Evolutionary conservation across 108 stramenopile genomes (phyloP), one percentile per base, ranked within the genome.

Genomic region (Stephanodiscus minutulus): DNA sequence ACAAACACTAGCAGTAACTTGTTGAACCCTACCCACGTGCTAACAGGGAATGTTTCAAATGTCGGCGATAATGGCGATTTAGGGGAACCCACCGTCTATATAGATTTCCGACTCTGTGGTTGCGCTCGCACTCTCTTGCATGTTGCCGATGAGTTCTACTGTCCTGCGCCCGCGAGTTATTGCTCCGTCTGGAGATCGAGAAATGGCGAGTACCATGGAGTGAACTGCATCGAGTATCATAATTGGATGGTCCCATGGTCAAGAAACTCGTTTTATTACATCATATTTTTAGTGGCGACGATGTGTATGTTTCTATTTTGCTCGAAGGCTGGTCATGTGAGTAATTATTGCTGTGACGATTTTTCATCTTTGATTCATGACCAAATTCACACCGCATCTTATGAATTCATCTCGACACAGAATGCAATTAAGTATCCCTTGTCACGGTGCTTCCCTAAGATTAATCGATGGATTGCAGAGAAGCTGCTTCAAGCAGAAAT

Each of bases 261-360:
- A 13, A 41, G 72, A 54, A 58, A 65, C 27, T 57, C 64, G 49
- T 73, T 64, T 64, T 73, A 65, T 58, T 73, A 73, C 64, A 24
- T 73, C 13, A 13, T 64, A 12, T 73, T 73, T 47, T 65, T 50
- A 43, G 58, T 73, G 28, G 55, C 22, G n/a, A 5, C 65, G 2
- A 43, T 73, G 28, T n/a, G 41, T 2, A 18, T 73, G 2, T 65
- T 36, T 21, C 25, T 64, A 29, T 33, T 56, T 22, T 65, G 43
- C 20, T 55, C 72, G 17, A 37, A 5, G 25, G 44, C 72, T 3
- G 72, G 72, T 5, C 72, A 65, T 29, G 71, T 72, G 28, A 62
- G 71, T 29, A 13, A 43, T 31, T 5, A 2, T 35, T 28, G 3
- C 13, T 60, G 27, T 15, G 5, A 22, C 46, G 44, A 18, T 37